Conservation (phyloP, 495 filamentous ascomycete species). For the Bombardia bombarda region DNA sequence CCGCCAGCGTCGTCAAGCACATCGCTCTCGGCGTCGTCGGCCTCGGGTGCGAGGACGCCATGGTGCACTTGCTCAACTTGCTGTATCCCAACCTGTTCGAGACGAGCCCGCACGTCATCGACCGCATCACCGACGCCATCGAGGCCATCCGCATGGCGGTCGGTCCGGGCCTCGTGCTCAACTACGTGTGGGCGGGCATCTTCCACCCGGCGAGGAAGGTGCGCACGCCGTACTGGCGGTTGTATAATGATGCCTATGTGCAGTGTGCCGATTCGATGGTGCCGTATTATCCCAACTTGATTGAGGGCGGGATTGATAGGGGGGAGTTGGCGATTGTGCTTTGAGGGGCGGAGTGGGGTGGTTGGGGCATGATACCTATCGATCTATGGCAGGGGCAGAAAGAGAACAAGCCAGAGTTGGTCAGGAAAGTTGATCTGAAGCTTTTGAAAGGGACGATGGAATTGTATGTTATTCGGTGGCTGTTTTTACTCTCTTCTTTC, state of each 20-base stretch:
- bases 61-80: conserved; percentile 94
- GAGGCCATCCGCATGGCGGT: conserved; percentile 94
- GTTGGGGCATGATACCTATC: too few species aligned
- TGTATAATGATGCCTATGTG: conserved; percentile 98
- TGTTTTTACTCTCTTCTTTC: too few species aligned
- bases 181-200: conserved; percentile 94
- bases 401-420: too few species aligned
- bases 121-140: conserved; percentile 93
- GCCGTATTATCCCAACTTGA: conserved; percentile 83
- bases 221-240: conserved; percentile 80
- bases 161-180: conserved; percentile 84
- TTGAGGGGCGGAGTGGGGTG: conserved; percentile 26
- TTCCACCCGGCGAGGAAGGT: conserved; percentile 97
- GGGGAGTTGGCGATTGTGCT: conserved; percentile 79
- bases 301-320: conserved; percentile 65
- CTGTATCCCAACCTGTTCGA: conserved; percentile 97
- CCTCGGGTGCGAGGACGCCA: conserved; percentile 96
- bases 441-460: too few species aligned
- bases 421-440: too few species aligned
- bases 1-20: conserved; percentile 93
- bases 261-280: conserved; percentile 90
- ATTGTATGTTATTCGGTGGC: too few species aligned
- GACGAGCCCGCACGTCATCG: conserved; percentile 96
- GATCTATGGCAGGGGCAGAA: too few species aligned
- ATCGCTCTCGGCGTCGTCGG: conserved; percentile 94